These are phyloP conservation scores for Poa pratensis DNA, from an alignment of 176 grass and related monocot species.

Conservation along the genomic window DNA sequence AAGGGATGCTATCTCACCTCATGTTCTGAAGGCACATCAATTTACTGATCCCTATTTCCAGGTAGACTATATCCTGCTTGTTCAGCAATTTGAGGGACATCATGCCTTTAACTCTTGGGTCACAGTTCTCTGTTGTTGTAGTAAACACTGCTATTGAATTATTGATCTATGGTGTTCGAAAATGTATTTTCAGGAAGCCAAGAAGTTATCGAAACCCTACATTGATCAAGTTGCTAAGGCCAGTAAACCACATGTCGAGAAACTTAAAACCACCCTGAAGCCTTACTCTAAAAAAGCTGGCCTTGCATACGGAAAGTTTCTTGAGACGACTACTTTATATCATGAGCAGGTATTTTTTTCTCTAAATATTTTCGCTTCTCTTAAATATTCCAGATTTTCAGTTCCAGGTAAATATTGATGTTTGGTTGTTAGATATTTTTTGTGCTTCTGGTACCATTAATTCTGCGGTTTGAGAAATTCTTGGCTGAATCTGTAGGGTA, in stretches of 20 bases:
- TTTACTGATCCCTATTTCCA: conserved; percentile 76
- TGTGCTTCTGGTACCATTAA: conserved; percentile 19
- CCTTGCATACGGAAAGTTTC: conserved; percentile 53
- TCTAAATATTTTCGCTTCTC: neutral
- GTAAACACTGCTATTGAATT: neutral
- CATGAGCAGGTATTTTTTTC: conserved; percentile 72
- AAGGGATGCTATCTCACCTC: conserved; percentile 57
- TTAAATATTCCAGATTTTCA: neutral
- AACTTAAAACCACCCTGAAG: conserved; percentile 59
- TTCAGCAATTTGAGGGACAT: conserved; percentile 12
- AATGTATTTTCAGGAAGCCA: conserved; percentile 65
- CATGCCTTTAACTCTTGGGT: neutral
- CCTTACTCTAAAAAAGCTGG: conserved; percentile 62
- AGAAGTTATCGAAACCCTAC: conserved; percentile 84
- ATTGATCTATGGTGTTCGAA: conserved; percentile 8
- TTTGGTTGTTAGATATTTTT: neutral
- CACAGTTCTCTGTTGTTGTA: neutral
- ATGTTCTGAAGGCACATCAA: conserved; percentile 66
- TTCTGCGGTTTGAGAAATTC: neutral
- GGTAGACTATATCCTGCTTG: conserved; percentile 53
- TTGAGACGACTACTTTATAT: conserved; percentile 62
- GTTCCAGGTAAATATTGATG: neutral
- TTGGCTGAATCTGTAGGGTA: neutral
- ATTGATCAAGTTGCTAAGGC: conserved; percentile 76
- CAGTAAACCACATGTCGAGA: conserved; percentile 78